Evolutionary conservation across 169 alveolate genomes (phyloP).

Genomic region (Ichthyophthirius multifiliis): DNA sequence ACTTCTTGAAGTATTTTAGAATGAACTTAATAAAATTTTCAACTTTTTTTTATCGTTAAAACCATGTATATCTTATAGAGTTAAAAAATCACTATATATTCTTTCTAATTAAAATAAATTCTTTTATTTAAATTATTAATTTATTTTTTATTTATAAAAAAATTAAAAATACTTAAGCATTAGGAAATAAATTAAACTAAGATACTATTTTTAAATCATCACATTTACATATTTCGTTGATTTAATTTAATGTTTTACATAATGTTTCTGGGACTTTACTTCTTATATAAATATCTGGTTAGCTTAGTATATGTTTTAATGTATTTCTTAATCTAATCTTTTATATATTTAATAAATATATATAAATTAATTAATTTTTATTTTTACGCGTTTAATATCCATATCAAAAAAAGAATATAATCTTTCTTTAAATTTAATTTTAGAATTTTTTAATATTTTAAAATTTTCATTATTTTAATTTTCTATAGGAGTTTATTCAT

Average conservation of each 20-base stretch:
- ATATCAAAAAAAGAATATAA: constrained; percentile 69
- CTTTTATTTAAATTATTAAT: background rate
- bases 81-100: constrained; percentile 73
- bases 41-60: constrained; percentile 10
- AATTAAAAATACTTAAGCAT: constrained; percentile 12
- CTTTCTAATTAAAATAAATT: constrained; percentile 65
- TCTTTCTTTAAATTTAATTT: constrained; percentile 64
- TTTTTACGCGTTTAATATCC: constrained; percentile 50
- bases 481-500: constrained; percentile 14
- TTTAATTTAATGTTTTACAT: constrained; percentile 66
- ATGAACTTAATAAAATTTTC: too few species aligned
- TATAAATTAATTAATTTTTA: too few species aligned
- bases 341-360: too few species aligned
- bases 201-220: constrained; percentile 38
- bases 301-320: constrained; percentile 56
- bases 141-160: background rate
- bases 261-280: constrained; percentile 72
- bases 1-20: background rate
- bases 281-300: constrained; percentile 74
- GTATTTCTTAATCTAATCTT: constrained; percentile 66
- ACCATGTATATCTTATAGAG: constrained; percentile 74
- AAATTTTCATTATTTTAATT: background rate
- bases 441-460: constrained; percentile 50
- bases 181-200: constrained; percentile 67
- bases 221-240: constrained; percentile 62